Percentiles rank a stretch among this genome's conserved stretches.
Conservation (phyloP, 2,329 filamentous ascomycete species). For the Botrytis aclada region DNA sequence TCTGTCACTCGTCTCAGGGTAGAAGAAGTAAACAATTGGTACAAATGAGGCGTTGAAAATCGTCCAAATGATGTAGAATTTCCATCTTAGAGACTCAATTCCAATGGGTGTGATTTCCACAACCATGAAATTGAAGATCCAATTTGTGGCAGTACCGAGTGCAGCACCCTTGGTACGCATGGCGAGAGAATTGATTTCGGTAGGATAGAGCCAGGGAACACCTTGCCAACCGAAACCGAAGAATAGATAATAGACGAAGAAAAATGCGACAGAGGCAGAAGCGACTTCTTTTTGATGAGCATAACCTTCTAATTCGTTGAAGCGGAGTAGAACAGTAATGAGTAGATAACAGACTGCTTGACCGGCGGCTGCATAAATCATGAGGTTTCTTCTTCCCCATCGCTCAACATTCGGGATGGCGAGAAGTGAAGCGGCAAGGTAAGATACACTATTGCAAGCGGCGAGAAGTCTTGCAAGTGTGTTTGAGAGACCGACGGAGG, state of each 20-base stretch:
- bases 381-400: conserved; percentile 66
- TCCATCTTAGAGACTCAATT: conserved; percentile 51
- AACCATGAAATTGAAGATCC: conserved; percentile 52
- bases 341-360: conserved; percentile 62
- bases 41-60: conserved; percentile 48
- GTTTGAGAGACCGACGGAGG: conserved; percentile 46
- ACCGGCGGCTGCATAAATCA: conserved; percentile 65
- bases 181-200: conserved; percentile 52
- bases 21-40: conserved; percentile 46
- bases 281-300: conserved; percentile 18
- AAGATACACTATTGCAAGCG: conserved; percentile 44
- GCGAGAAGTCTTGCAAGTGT: conserved; percentile 52
- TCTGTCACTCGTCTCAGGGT: conserved; percentile 47
- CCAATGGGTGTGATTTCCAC: conserved; percentile 38
- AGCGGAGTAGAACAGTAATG: conserved; percentile 43
- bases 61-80: conserved; percentile 52
- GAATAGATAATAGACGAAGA: conserved; percentile 53
- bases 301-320: conserved; percentile 26
- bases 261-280: conserved; percentile 31
- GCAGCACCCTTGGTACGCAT: conserved; percentile 57
- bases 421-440: conserved; percentile 25
- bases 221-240: conserved; percentile 51
- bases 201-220: conserved; percentile 48
- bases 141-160: conserved; percentile 42
- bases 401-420: conserved; percentile 47